phyloP scores from a whole-genome alignment of 306 rosid genomes.

The Hippophae tibetana region DNA sequence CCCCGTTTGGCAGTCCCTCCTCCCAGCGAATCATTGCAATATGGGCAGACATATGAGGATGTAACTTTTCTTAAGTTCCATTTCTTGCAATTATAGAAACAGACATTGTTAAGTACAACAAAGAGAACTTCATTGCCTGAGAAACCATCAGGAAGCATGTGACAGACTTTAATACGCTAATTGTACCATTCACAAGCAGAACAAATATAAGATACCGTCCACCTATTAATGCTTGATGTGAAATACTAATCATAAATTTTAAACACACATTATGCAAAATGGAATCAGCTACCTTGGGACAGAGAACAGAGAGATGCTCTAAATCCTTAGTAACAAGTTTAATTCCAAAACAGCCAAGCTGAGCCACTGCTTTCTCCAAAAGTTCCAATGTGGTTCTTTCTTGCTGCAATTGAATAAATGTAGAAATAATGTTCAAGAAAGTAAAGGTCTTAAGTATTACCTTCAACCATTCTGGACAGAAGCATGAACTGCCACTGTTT shows the following conservation, averaged over 20 bases:
- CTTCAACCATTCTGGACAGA: slow-evolving; percentile 87
- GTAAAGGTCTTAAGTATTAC: slow-evolving; percentile 54
- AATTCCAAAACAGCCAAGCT: slow-evolving; percentile 46
- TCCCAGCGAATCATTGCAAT: no score
- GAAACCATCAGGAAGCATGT: no score
- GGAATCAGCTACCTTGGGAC: slow-evolving; percentile 53
- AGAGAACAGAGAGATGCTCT: slow-evolving; percentile 51
- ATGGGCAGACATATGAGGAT: no score
- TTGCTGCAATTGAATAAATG: slow-evolving; percentile 43
- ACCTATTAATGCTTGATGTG: no score
- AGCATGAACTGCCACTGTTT: slow-evolving; percentile 30
- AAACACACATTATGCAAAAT: no score
- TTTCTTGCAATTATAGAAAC: no score
- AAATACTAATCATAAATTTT: no score
- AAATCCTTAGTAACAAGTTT: slow-evolving; percentile 42
- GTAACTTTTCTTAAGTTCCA: no score
- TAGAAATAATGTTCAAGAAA: slow-evolving; percentile 56
- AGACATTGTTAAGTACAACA: no score
- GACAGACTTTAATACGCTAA: no score
- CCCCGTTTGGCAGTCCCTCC: no score
- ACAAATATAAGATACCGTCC: neutral
- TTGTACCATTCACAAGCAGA: neutral
- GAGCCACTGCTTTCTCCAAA: slow-evolving; percentile 47
- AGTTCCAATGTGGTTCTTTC: slow-evolving; percentile 20
- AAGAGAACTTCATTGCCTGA: no score